These are phyloP conservation scores for Plasmodium vivax DNA, from an alignment of 169 alveolate genomes.

Conservation along the genomic window DNA sequence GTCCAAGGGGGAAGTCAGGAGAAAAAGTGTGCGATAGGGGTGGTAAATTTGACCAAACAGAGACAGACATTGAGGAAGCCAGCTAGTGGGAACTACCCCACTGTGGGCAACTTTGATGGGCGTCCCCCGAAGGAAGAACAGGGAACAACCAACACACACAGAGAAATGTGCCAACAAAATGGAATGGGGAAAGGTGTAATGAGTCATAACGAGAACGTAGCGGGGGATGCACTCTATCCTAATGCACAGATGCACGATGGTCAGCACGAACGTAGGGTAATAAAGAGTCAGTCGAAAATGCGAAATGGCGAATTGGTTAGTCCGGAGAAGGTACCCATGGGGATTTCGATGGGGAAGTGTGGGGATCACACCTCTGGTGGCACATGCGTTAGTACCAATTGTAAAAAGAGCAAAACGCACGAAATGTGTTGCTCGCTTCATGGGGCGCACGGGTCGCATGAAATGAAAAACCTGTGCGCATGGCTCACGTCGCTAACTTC, in stretches of 20 bases:
- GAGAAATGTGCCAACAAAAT: neutral
- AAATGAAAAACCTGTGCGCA: neutral
- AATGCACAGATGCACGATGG: neutral
- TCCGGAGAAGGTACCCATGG: neutral
- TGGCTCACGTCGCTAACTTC: neutral
- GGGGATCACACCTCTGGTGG: neutral
- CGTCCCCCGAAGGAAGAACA: neutral
- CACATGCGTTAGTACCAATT: neutral
- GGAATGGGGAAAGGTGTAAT: neutral
- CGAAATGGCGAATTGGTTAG: neutral
- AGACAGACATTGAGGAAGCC: neutral
- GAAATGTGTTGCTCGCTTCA: neutral
- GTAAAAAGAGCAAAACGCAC: neutral
- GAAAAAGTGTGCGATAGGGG: neutral
- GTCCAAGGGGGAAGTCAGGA: neutral
- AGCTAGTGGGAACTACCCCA: neutral
- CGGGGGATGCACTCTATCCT: neutral
- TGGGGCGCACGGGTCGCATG: neutral
- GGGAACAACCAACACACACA: neutral
- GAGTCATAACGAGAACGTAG: neutral
- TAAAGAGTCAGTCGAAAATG: neutral
- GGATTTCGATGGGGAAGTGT: neutral
- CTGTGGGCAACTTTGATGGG: neutral
- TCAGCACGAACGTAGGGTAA: neutral
- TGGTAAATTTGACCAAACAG: neutral